Evolutionary conservation across 2,329 filamentous ascomycete genomes (phyloP).

Genomic region (Colletotrichum tofieldiae): DNA sequence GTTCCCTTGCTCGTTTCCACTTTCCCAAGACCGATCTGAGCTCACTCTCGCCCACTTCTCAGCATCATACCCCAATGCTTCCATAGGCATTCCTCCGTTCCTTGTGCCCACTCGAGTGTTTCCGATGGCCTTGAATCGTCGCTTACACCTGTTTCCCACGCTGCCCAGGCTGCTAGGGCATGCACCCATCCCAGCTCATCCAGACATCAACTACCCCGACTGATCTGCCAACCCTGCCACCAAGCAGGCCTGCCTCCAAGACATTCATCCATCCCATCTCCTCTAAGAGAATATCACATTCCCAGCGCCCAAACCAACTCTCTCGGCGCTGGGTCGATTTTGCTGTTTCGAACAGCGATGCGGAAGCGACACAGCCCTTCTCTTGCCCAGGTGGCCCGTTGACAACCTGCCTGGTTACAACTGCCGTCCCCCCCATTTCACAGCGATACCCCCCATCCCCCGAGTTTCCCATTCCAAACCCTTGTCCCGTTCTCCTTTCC

Average conservation of each 20-base stretch:
- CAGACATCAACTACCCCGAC: neutral
- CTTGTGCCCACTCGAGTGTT: neutral
- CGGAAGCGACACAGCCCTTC: conserved; percentile 34
- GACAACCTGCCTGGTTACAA: conserved; percentile 29
- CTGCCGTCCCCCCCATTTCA: conserved; percentile 30
- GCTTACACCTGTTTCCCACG: neutral
- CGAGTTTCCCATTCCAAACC: conserved; percentile 32
- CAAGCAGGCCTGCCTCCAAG: neutral
- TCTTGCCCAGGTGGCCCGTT: conserved; percentile 22
- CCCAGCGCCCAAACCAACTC: conserved; percentile 39
- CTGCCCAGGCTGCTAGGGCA: neutral
- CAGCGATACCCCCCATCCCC: conserved; percentile 35
- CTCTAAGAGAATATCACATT: conserved; percentile 14
- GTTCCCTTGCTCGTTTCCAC: conserved; percentile 39
- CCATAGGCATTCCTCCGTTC: neutral
- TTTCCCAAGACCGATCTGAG: conserved; percentile 17
- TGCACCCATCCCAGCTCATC: neutral
- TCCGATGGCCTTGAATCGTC: neutral
- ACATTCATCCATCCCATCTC: conserved; percentile 14
- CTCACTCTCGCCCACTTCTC: conserved; percentile 8
- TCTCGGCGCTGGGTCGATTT: conserved; percentile 40
- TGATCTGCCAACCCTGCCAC: neutral
- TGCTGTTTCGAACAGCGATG: conserved; percentile 33
- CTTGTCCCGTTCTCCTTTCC: conserved; percentile 28
- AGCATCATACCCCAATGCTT: neutral